A percentile compares a stretch with the other conserved stretches of the same genome.
These are phyloP conservation scores for Boletus rubroflammeus DNA, from an alignment of 768 basidiomycete genomes.

Conservation along the genomic window DNA sequence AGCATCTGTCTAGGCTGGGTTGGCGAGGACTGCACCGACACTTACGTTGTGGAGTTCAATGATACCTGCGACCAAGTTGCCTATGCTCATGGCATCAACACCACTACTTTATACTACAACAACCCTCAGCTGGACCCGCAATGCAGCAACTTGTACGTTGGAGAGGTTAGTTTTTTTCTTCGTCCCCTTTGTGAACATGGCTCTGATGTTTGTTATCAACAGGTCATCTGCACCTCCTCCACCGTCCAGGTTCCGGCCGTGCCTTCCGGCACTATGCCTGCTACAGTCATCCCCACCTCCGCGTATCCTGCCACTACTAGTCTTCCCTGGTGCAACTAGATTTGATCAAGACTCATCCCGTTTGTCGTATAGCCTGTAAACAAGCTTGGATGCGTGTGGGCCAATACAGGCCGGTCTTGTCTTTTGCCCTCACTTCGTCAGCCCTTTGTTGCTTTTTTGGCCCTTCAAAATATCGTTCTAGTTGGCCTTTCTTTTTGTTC, in stretches of 20 bases:
- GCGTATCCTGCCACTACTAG: slow-evolving; percentile 27
- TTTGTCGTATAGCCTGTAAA: not conserved
- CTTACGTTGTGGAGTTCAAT: slow-evolving; percentile 50
- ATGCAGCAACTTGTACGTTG: slow-evolving; percentile 69
- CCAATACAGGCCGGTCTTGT: slow-evolving; percentile 28
- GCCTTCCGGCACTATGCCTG: slow-evolving; percentile 34
- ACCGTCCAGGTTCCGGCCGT: slow-evolving; percentile 41
- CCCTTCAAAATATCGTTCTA: not conserved
- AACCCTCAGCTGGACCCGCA: slow-evolving; percentile 65
- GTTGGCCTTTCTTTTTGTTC: slow-evolving; percentile 2
- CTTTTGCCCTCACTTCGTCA: slow-evolving; percentile 7
- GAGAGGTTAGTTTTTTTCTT: slow-evolving; percentile 51
- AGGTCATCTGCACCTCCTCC: slow-evolving; percentile 54
- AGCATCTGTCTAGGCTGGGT: slow-evolving; percentile 58
- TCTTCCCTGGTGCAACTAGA: slow-evolving; percentile 51
- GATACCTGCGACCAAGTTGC: slow-evolving; percentile 61
- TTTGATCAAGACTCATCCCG: not conserved
- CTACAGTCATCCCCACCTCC: slow-evolving; percentile 32
- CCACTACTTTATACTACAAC: slow-evolving; percentile 55
- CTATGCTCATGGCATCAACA: slow-evolving; percentile 40
- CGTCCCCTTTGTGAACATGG: not conserved
- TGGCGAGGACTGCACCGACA: slow-evolving; percentile 59
- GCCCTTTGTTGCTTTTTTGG: not conserved
- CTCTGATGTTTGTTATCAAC: not conserved
- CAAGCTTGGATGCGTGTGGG: slow-evolving; percentile 10